phyloP scores from a whole-genome alignment of 108 stramenopile species.

The Nitzschia sp. region DNA sequence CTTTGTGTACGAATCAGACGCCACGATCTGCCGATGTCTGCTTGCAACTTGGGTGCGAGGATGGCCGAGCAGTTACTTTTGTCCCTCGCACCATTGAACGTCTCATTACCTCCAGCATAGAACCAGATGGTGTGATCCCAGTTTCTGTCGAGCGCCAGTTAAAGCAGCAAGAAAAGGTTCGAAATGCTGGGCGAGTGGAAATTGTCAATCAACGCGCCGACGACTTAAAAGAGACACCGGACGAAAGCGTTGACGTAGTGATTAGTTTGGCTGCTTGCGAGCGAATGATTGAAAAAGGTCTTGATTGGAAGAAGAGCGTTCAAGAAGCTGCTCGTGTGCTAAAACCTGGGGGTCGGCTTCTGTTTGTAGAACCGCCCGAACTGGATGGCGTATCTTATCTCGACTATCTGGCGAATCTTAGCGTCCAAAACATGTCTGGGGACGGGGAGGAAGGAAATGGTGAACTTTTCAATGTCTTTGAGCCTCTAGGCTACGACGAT shows the following conservation, averaged over 20 bases:
- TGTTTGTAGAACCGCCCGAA: conserved; percentile 79
- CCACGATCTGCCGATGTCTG: conserved; percentile 67
- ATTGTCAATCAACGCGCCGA: conserved; percentile 72
- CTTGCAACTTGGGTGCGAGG: conserved; percentile 74
- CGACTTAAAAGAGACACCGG: conserved; percentile 59
- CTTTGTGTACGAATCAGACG: conserved; percentile 85
- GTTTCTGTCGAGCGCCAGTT: conserved; percentile 60
- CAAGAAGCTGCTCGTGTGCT: conserved; percentile 80
- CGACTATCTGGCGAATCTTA: conserved; percentile 60
- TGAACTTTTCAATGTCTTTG: conserved; percentile 54
- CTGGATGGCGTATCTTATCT: conserved; percentile 71
- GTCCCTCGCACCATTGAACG: conserved; percentile 79
- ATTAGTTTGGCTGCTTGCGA: conserved; percentile 66
- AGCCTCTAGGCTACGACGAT: conserved; percentile 76
- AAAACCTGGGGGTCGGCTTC: conserved; percentile 81
- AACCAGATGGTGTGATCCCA: conserved; percentile 58
- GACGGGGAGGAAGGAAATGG: conserved; percentile 35
- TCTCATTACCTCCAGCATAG: conserved; percentile 70
- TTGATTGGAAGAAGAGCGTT: conserved; percentile 79
- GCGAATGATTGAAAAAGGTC: conserved; percentile 73
- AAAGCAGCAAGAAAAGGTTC: conserved; percentile 69
- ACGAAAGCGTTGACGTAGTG: conserved; percentile 79
- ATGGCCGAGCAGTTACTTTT: conserved; percentile 81
- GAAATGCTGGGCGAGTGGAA: conserved; percentile 36
- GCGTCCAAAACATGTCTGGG: conserved; percentile 6